These are phyloP conservation scores for Kockiozyma suomiensis DNA, from an alignment of 805 yeast species.

Conservation along the genomic window DNA sequence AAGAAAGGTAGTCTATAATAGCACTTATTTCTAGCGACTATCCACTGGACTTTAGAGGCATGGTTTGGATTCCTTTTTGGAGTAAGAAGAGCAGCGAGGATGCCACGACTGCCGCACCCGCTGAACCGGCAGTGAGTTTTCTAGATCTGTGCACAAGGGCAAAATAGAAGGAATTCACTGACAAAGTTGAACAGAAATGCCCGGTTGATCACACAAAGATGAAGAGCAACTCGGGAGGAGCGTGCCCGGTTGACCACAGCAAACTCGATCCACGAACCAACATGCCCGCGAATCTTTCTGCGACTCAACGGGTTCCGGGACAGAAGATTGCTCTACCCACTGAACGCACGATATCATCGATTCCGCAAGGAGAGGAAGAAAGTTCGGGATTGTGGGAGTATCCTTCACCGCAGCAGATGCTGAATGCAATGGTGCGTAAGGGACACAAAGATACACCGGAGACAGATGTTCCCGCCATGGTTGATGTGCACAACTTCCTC, in stretches of 20 bases:
- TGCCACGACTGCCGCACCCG: constrained; percentile 3
- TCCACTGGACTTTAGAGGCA: background rate
- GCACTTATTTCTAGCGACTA: background rate
- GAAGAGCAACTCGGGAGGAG: constrained; percentile 15
- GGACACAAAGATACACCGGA: constrained; percentile 90
- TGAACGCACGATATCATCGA: constrained; percentile 77
- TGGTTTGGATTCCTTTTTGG: constrained; percentile 35
- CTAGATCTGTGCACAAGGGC: background rate
- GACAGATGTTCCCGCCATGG: constrained; percentile 96
- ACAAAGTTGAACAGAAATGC: constrained; percentile 39
- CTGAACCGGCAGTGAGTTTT: background rate
- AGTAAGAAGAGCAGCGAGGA: constrained; percentile 3
- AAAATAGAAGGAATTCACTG: background rate
- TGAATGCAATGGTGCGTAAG: constrained; percentile 93
- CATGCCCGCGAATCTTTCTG: constrained; percentile 41
- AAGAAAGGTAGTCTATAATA: background rate
- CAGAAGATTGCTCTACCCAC: constrained; percentile 80
- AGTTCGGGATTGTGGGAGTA: constrained; percentile 91
- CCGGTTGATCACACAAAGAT: constrained; percentile 48
- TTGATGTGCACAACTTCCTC: constrained; percentile 90
- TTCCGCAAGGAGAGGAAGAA: constrained; percentile 74
- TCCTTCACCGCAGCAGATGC: constrained; percentile 99
- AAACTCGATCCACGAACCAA: constrained; percentile 34
- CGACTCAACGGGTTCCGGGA: constrained; percentile 86
- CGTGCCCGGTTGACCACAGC: constrained; percentile 48